These are phyloP conservation scores for Gaeumannomyces tritici DNA, from an alignment of 2,329 filamentous ascomycete species.

Conservation along the genomic window DNA sequence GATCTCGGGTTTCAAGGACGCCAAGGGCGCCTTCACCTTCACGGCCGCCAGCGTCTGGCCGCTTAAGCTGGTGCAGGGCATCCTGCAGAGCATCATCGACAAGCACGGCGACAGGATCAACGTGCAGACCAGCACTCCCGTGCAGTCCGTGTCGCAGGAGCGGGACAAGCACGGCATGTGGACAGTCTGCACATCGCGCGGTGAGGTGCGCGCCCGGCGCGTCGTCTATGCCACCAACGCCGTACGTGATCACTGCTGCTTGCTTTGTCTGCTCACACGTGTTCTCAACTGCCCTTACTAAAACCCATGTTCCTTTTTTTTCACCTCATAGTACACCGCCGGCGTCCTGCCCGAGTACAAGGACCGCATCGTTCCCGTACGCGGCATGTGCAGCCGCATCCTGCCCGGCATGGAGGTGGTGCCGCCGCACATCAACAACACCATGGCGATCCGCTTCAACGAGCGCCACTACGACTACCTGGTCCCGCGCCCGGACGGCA, in stretches of 20 bases:
- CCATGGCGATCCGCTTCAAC: constrained; percentile 15
- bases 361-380: constrained; percentile 6
- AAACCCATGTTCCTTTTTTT: no score
- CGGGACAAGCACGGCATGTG: constrained; percentile 5
- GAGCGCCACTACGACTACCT: constrained; percentile 23
- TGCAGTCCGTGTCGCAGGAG: constrained; percentile 8
- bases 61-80: constrained; percentile 19
- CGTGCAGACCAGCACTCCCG: constrained; percentile 18
- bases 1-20: constrained; percentile 25
- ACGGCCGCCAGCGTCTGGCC: constrained; percentile 19
- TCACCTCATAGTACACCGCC: no score
- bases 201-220: constrained; percentile 9
- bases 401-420: no score
- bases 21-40: constrained; percentile 21
- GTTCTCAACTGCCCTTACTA: no score
- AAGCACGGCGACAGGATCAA: constrained; percentile 2
- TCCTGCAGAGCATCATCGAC: constrained; percentile 3
- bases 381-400: constrained; percentile 9
- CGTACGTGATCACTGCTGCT: no score
- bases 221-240: constrained; percentile 19
- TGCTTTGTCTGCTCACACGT: no score
- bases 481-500: constrained; percentile 32
- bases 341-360: constrained; percentile 12
- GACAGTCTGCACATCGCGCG: constrained; percentile 12
- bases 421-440: constrained; percentile 5